These are phyloP conservation scores for Fusarium piperis DNA, from an alignment of 2,329 filamentous ascomycete species.

Conservation along the genomic window DNA sequence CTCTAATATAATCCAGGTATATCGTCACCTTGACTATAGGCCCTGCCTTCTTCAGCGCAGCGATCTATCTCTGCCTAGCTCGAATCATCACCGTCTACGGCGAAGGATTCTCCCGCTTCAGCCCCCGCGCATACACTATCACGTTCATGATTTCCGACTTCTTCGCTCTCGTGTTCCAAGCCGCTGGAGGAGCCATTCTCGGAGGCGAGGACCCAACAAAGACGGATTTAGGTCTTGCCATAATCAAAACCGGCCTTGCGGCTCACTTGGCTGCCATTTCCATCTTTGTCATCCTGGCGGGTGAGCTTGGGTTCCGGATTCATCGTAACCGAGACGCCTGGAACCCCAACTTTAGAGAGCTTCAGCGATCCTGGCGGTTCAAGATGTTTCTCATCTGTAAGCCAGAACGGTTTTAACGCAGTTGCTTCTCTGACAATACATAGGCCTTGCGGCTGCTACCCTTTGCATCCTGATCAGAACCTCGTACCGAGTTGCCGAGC, in stretches of 20 bases:
- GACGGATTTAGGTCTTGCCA: slow-evolving; percentile 8
- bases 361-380: slow-evolving; percentile 19
- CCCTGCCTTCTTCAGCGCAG: slow-evolving; percentile 70
- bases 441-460: slow-evolving; percentile 14
- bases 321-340: slow-evolving; percentile 11
- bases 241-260: slow-evolving; percentile 29
- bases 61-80: slow-evolving; percentile 68
- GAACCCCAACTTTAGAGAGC: slow-evolving; percentile 18
- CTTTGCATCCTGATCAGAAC: slow-evolving; percentile 29
- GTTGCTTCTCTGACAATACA: background rate
- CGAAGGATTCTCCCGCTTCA: slow-evolving; percentile 47
- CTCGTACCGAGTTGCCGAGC: slow-evolving; percentile 23
- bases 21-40: slow-evolving; percentile 66
- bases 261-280: slow-evolving; percentile 26
- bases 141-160: slow-evolving; percentile 60
- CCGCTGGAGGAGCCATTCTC: slow-evolving; percentile 56
- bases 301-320: background rate
- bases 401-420: background rate
- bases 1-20: slow-evolving; percentile 20
- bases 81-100: slow-evolving; percentile 57
- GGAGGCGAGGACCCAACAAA: slow-evolving; percentile 7
- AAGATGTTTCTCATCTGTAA: slow-evolving; percentile 21
- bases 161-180: slow-evolving; percentile 60
- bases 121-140: slow-evolving; percentile 45
- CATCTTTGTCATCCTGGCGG: slow-evolving; percentile 5